Percentiles rank a stretch among this genome's conserved stretches.
Conservation (phyloP, 176 grass and related monocot species). For the Oryza rufipogon region DNA sequence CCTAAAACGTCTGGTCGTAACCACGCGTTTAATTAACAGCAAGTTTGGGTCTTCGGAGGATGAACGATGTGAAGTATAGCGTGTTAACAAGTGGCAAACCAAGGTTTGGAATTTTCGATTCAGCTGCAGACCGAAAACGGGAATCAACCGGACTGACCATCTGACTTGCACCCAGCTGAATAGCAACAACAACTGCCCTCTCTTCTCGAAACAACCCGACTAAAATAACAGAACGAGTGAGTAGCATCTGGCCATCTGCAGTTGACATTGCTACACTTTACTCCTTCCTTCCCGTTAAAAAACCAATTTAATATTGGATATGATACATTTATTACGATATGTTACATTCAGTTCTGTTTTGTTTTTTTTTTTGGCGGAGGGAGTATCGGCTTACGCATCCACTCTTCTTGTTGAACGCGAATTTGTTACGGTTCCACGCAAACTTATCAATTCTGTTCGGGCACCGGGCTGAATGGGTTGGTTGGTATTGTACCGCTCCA, state of each 20-base stretch:
- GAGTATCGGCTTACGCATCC: no score
- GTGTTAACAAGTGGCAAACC: neutral
- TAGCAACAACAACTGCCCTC: neutral
- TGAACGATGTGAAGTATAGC: neutral
- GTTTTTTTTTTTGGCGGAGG: no score
- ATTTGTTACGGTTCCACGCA: no score
- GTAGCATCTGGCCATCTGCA: neutral
- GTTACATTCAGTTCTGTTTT: no score
- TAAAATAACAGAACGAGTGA: neutral
- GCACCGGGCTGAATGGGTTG: no score
- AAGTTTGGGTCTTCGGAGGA: no score
- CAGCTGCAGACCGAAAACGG: neutral
- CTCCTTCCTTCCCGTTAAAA: no score
- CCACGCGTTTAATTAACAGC: neutral
- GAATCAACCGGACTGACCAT: neutral
- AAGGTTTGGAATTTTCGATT: neutral
- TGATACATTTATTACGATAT: no score
- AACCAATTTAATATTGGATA: no score
- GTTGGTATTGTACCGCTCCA: no score
- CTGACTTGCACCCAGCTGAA: neutral
- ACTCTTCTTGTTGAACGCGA: no score
- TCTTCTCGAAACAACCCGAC: neutral
- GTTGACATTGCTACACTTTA: conserved; percentile 19
- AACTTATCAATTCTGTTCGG: no score
- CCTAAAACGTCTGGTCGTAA: neutral